A percentile compares a stretch with the other conserved stretches of the same genome.
These are phyloP conservation scores for Nannizzia gypsea DNA, from an alignment of 2,329 filamentous ascomycete species.

Conservation along the genomic window DNA sequence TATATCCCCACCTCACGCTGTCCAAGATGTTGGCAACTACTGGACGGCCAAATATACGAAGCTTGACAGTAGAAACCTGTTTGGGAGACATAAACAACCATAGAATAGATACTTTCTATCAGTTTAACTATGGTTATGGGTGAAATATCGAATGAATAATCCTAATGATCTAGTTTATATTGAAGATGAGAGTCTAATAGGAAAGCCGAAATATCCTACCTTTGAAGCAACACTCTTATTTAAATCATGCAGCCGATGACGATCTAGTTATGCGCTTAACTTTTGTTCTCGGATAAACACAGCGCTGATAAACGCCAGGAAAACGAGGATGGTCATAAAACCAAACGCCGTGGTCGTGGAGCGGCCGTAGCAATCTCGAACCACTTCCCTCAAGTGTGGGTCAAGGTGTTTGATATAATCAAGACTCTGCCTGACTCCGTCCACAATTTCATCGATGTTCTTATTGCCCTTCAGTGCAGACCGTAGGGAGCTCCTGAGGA, in stretches of 20 bases:
- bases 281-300: slow-evolving; percentile 48
- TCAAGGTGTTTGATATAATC: slow-evolving; percentile 56
- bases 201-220: not conserved
- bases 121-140: not conserved
- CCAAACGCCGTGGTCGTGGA: slow-evolving; percentile 42
- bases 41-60: too few relatives aligned
- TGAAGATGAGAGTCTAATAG: not conserved
- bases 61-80: too few relatives aligned
- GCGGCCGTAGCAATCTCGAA: slow-evolving; percentile 55
- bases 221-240: not conserved
- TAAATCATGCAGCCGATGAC: not conserved
- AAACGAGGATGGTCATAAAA: slow-evolving; percentile 40
- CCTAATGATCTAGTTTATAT: not conserved
- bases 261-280: slow-evolving; percentile 31
- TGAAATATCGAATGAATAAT: not conserved
- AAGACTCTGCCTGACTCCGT: slow-evolving; percentile 56
- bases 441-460: slow-evolving; percentile 54
- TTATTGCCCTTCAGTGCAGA: slow-evolving; percentile 44
- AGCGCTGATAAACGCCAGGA: slow-evolving; percentile 35
- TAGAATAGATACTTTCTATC: not conserved
- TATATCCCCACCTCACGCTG: too few relatives aligned
- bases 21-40: too few relatives aligned
- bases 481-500: slow-evolving; percentile 47
- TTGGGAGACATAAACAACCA: too few relatives aligned
- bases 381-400: slow-evolving; percentile 46